phyloP scores from a whole-genome alignment of 176 grass and related monocot species.

The Hyparrhenia diplandra region DNA sequence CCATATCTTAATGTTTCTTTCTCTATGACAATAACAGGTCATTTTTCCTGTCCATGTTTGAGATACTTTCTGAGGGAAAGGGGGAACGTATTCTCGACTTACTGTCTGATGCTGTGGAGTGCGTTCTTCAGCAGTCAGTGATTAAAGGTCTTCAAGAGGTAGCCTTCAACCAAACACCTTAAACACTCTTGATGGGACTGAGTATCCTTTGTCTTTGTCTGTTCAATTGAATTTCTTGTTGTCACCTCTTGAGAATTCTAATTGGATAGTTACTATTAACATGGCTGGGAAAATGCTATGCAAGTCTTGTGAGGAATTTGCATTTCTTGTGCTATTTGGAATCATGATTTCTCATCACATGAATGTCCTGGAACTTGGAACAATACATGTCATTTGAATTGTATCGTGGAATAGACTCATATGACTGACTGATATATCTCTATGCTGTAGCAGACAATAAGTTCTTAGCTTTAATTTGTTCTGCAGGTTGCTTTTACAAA shows the following conservation, averaged over 20 bases:
- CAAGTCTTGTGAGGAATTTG: background rate
- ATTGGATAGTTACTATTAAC: background rate
- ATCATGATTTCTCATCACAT: background rate
- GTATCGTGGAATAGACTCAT: background rate
- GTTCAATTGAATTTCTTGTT: background rate
- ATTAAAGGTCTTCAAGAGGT: conserved; percentile 95
- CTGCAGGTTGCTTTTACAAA: conserved; percentile 55
- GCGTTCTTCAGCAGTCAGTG: conserved; percentile 60
- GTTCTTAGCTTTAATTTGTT: conserved; percentile 25
- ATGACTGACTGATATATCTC: background rate
- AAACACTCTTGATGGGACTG: background rate
- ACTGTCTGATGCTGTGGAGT: conserved; percentile 48
- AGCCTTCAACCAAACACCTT: conserved; percentile 9
- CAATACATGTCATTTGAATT: background rate
- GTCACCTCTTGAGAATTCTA: background rate
- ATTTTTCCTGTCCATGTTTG: conserved; percentile 78
- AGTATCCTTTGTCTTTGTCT: background rate
- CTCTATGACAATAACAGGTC: conserved; percentile 38
- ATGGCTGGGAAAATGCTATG: background rate
- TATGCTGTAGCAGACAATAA: conserved; percentile 10
- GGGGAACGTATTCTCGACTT: conserved; percentile 81
- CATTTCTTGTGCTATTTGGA: background rate
- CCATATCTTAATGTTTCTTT: background rate
- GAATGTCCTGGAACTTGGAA: background rate
- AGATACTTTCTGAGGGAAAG: conserved; percentile 83